Percentiles rank a stretch among this genome's conserved stretches.
Conservation (phyloP, 176 grass and related monocot species). For the Carex kokanica region DNA sequence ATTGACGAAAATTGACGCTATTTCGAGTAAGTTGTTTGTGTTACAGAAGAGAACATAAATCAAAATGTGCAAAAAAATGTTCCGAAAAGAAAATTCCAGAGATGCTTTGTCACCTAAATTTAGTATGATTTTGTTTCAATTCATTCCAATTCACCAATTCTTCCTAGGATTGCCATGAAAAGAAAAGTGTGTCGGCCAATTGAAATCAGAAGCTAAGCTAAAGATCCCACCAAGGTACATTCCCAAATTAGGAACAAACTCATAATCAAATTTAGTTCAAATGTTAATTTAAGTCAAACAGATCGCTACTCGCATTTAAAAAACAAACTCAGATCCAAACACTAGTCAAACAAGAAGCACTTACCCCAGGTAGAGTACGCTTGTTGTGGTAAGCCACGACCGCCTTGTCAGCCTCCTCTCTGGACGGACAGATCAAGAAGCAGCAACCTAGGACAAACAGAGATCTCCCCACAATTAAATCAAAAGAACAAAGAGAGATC, state of each 20-base stretch:
- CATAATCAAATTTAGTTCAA: not conserved
- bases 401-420: slow-evolving; percentile 97
- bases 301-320: slow-evolving; percentile 21
- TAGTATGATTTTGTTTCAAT: slow-evolving; percentile 14
- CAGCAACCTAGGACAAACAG: slow-evolving; percentile 34
- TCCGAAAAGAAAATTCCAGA: not conserved
- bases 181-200: not conserved
- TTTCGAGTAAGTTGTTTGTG: not conserved
- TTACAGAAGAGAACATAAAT: not conserved
- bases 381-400: slow-evolving; percentile 91
- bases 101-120: slow-evolving; percentile 14
- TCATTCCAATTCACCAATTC: slow-evolving; percentile 13
- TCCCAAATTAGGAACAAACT: slow-evolving; percentile 20
- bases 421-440: slow-evolving; percentile 89
- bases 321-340: slow-evolving; percentile 24
- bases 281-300: slow-evolving; percentile 1
- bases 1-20: not conserved
- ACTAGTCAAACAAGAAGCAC: slow-evolving; percentile 28
- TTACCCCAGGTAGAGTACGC: slow-evolving; percentile 73
- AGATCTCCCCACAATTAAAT: slow-evolving; percentile 24
- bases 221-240: slow-evolving; percentile 12
- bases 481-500: slow-evolving; percentile 3
- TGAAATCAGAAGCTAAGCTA: not conserved
- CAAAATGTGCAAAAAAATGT: not conserved
- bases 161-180: not conserved